phyloP scores from a whole-genome alignment of 257 asterid genomes.

The Lycium barbarum region DNA sequence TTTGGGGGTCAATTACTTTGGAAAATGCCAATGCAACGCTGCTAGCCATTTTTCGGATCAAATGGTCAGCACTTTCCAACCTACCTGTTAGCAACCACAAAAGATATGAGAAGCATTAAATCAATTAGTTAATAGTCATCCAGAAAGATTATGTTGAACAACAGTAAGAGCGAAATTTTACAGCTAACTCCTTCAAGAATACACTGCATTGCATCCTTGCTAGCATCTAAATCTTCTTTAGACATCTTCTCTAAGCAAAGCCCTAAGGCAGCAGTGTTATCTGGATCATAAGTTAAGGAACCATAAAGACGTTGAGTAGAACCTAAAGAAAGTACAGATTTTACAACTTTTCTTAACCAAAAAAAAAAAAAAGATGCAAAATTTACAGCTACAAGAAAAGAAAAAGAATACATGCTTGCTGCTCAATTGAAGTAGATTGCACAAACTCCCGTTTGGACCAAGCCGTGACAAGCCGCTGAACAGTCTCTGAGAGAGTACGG shows the following conservation, averaged over 20 bases:
- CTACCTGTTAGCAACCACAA: conserved; percentile 69
- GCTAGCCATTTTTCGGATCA: conserved; percentile 96
- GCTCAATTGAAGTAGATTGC: conserved; percentile 87
- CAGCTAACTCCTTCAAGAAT: conserved; percentile 96
- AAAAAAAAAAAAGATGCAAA: conserved; percentile 16
- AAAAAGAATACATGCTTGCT: conserved; percentile 82
- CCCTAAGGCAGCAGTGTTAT: conserved; percentile 93
- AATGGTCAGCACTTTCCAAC: conserved; percentile 79
- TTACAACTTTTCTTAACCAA: background rate
- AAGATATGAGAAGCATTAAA: conserved; percentile 24
- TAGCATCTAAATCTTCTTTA: conserved; percentile 81
- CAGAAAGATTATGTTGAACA: conserved; percentile 21
- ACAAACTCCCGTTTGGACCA: conserved; percentile 93
- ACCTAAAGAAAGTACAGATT: background rate
- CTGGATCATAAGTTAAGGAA: conserved; percentile 65
- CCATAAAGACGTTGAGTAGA: background rate
- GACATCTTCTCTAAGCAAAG: conserved; percentile 93
- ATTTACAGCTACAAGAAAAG: conserved; percentile 18
- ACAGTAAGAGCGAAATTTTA: conserved; percentile 45
- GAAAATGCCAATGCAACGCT: conserved; percentile 89
- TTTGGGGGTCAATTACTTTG: conserved; percentile 77
- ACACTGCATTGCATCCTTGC: conserved; percentile 78
- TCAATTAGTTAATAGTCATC: background rate
- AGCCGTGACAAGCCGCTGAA: conserved; percentile 71
- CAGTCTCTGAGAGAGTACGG: conserved; percentile 61